Base-by-base conservation (phyloP, 805 yeast genomes). In the Kuraishia piskuri region DNA sequence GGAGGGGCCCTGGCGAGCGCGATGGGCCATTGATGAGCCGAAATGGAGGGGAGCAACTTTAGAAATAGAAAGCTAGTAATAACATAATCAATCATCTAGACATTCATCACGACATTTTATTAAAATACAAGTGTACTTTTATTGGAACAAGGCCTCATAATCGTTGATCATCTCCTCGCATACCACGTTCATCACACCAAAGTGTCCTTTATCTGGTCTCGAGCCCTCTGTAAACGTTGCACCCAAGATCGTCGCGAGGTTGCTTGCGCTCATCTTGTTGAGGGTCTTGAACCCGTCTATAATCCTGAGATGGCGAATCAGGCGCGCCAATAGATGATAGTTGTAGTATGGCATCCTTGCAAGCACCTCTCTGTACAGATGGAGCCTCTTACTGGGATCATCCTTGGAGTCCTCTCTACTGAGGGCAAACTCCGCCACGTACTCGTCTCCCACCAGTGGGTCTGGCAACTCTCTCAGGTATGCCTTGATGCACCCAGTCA, bases 251-350 rank as follows among this genome's bases (percentile, higher is more conserved):
- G 95, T 92, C 3, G 97, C 96, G 62, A 92, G 70, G 64, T 92
- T 92, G 1, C 90, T 84, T 2, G 96, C 81, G 53, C 86, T 88
- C 98, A 92, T 92, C 65, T 84, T 84, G 69, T 92, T 92, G 49
- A 70, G 71, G 10, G 79, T 83, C 48, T 84, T 83, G 62, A 82
- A 83, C 55, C 77, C 77, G 53, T 86, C 83, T 22, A 92, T 84
- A 58, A 76, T 77, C 58, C 78, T 74, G 71, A 91, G 76, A 70
- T 91, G 98, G 47, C 74, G 69, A 44, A 86, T 74, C 52, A 92
- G 72, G 50, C 86, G 69, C 61, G 80, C 80, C 65, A 92, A 73
- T 8, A 92, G 76, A 52, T 80, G 78, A 62, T 79, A 88, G 65
- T 90, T 89, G 59, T 77, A 73, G 1, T 66, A 59, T 1, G 97